A percentile compares a stretch with the other conserved stretches of the same genome.
Evolutionary conservation across 345 rosid genomes (phyloP).

Genomic region (Salix exigua): DNA sequence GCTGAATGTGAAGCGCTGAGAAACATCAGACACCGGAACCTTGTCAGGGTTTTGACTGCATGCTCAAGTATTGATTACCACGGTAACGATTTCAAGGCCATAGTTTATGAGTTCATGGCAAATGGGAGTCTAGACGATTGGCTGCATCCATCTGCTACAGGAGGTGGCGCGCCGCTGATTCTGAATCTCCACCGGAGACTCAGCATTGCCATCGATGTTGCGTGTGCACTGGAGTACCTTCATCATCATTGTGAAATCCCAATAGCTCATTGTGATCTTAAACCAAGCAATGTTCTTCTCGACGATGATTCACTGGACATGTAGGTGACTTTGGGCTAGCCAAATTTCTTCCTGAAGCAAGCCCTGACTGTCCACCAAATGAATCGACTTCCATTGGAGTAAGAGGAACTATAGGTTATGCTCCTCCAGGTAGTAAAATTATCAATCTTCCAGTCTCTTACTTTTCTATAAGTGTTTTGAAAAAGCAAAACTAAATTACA

Average conservation of each 20-base stretch:
- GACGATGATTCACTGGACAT: background rate
- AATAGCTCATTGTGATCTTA: background rate
- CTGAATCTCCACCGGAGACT: no score
- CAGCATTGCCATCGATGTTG: background rate
- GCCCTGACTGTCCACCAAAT: background rate
- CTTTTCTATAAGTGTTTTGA: background rate
- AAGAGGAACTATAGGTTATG: background rate
- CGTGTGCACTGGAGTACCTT: background rate
- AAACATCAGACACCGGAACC: slow-evolving; percentile 16
- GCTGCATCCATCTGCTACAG: background rate
- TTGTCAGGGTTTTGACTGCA: slow-evolving; percentile 6
- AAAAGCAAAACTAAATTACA: background rate
- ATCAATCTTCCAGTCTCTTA: no score
- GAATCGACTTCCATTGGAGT: background rate
- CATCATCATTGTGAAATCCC: background rate
- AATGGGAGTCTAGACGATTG: slow-evolving; percentile 21
- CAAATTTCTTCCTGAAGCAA: background rate
- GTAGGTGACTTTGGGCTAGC: background rate
- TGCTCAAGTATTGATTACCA: slow-evolving; percentile 21
- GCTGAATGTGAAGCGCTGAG: slow-evolving; percentile 19
- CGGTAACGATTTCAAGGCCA: slow-evolving; percentile 21
- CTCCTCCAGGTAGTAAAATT: background rate
- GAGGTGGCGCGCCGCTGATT: no score
- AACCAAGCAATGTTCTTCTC: background rate
- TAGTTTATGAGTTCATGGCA: slow-evolving; percentile 17